A percentile compares a stretch with the other conserved stretches of the same genome.
Conservation (phyloP, 1,139 yeast genomes). For the Suhomyces bribrorum region DNA sequence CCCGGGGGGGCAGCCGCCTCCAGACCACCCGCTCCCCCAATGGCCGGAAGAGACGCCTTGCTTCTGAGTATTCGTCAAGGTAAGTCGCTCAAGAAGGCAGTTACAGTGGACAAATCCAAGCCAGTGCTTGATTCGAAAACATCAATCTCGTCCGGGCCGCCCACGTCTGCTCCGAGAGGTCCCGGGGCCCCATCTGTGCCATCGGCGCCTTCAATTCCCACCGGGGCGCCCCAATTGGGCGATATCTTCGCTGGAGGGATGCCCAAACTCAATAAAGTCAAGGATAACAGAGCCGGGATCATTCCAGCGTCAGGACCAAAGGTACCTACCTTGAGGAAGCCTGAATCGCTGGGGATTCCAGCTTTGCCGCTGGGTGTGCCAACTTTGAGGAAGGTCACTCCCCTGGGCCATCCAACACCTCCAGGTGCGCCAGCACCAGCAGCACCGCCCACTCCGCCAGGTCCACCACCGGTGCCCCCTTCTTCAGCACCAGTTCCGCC, state of each 20-base stretch:
- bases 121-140: constrained; percentile 41
- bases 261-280: constrained; percentile 68
- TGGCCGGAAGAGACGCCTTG: constrained; percentile 71
- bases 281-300: constrained; percentile 44
- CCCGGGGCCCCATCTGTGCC: constrained; percentile 16
- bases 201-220: constrained; percentile 20
- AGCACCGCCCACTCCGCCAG: constrained; percentile 17
- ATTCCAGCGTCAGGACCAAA: constrained; percentile 44
- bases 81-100: constrained; percentile 67
- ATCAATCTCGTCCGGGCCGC: constrained; percentile 19
- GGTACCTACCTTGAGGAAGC: constrained; percentile 22
- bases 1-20: neutral
- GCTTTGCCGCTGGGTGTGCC: constrained; percentile 7
- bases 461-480: constrained; percentile 17
- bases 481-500: constrained; percentile 18
- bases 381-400: constrained; percentile 19
- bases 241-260: constrained; percentile 85
- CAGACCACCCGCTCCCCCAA: constrained; percentile 35
- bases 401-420: constrained; percentile 14
- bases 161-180: constrained; percentile 13
- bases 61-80: constrained; percentile 89
- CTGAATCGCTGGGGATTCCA: constrained; percentile 3
- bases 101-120: constrained; percentile 47
- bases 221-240: constrained; percentile 61
- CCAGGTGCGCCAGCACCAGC: constrained; percentile 20